Conservation (phyloP, 192 early-diverging fungal species). For the Phycomyces blakesleeanus region DNA sequence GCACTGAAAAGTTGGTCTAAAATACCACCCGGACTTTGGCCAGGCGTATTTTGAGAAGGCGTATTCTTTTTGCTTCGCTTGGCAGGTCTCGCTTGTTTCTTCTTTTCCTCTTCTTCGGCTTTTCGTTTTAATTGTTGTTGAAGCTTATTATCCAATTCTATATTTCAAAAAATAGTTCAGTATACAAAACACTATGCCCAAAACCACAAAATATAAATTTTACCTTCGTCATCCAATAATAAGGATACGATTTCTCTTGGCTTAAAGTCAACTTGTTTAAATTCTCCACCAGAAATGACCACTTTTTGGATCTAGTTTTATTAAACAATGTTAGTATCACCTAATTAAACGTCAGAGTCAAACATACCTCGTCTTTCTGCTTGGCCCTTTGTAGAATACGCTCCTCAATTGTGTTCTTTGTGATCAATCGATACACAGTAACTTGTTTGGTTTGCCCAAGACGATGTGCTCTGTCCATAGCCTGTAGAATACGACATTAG, state of each 20-base stretch:
- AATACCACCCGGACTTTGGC: conserved; percentile 17
- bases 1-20: conserved; percentile 23
- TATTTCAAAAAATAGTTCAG: background rate
- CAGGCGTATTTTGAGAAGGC: conserved; percentile 8
- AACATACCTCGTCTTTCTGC: conserved; percentile 77
- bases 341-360: too few relatives aligned
- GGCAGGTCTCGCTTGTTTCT: conserved; percentile 24
- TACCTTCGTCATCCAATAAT: conserved; percentile 71
- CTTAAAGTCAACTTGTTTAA: conserved; percentile 80
- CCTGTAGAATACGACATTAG: conserved; percentile 26
- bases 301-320: conserved; percentile 72
- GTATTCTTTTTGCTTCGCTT: conserved; percentile 25
- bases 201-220: conserved; percentile 2
- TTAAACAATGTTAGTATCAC: conserved; percentile 7
- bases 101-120: conserved; percentile 47
- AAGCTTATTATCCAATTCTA: conserved; percentile 51
- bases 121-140: conserved; percentile 56
- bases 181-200: background rate
- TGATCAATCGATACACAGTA: conserved; percentile 80
- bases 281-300: conserved; percentile 89
- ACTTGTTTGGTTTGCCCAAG: conserved; percentile 83
- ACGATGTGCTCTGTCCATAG: conserved; percentile 87
- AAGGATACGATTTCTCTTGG: conserved; percentile 86
- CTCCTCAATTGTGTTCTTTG: conserved; percentile 79
- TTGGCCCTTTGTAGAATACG: conserved; percentile 73